phyloP scores from a whole-genome alignment of 2,329 filamentous ascomycete species.

The Sphaceloma murrayae region DNA sequence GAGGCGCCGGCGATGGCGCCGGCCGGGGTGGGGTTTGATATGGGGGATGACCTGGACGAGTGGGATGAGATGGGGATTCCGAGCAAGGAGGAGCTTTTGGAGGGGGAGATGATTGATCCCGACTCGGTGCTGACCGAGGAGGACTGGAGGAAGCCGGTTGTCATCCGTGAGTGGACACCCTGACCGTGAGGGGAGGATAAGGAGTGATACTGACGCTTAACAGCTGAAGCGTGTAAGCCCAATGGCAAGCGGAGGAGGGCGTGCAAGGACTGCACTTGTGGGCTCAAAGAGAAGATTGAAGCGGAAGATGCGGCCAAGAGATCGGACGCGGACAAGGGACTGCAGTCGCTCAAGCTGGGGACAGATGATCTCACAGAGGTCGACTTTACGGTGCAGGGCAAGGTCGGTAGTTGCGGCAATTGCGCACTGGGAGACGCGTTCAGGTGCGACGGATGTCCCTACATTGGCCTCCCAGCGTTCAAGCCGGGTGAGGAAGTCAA shows the following conservation, averaged over 20 bases:
- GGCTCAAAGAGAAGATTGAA: constrained; percentile 73
- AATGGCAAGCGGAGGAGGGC: constrained; percentile 84
- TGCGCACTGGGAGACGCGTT: constrained; percentile 84
- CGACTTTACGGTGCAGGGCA: constrained; percentile 96
- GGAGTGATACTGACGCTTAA: constrained; percentile 26
- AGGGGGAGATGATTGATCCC: constrained; percentile 82
- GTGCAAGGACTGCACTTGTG: constrained; percentile 97
- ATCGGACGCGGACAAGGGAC: constrained; percentile 51
- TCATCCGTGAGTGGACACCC: constrained; percentile 54
- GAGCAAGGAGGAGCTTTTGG: constrained; percentile 38
- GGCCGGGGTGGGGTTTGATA: constrained; percentile 57
- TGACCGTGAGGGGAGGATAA: too few species aligned
- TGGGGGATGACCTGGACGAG: constrained; percentile 48
- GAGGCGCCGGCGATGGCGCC: constrained; percentile 36
- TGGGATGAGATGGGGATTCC: constrained; percentile 30
- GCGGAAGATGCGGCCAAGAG: constrained; percentile 71
- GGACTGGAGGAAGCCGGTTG: constrained; percentile 66
- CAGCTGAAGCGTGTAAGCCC: constrained; percentile 77
- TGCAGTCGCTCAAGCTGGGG: constrained; percentile 61
- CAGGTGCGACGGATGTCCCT: constrained; percentile 59
- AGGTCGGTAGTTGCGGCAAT: constrained; percentile 89
- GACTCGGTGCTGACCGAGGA: constrained; percentile 77
- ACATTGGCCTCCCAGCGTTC: constrained; percentile 87
- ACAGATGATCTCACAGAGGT: constrained; percentile 76
- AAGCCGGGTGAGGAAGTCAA: constrained; percentile 93